Conservation (phyloP, 768 basidiomycete species). For the Tulasnella sp. region DNA sequence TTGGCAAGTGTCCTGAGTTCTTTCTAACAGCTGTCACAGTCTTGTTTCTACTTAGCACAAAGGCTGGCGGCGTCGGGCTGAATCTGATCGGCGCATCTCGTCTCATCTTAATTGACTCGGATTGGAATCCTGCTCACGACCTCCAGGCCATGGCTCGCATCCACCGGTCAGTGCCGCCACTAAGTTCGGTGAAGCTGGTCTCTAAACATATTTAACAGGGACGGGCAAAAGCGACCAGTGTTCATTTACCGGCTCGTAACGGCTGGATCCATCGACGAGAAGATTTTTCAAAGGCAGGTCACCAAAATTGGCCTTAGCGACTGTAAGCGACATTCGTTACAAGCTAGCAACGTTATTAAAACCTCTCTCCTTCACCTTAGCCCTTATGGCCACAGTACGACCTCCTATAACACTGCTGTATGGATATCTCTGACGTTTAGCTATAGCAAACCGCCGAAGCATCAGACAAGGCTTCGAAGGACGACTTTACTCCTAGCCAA, state of each 20-base stretch:
- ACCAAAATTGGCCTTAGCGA: constrained; percentile 88
- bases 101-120: constrained; percentile 64
- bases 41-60: constrained; percentile 86
- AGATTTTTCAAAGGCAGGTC: constrained; percentile 89
- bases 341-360: constrained; percentile 14
- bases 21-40: constrained; percentile 40
- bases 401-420: constrained; percentile 53
- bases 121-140: constrained; percentile 94
- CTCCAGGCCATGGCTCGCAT: constrained; percentile 96
- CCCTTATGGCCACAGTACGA: neutral
- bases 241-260: constrained; percentile 85
- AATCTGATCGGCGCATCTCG: constrained; percentile 89
- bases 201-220: constrained; percentile 40
- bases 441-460: constrained; percentile 17
- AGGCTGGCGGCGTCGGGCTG: constrained; percentile 91
- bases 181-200: neutral
- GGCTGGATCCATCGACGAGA: constrained; percentile 87
- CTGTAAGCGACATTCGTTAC: constrained; percentile 44
- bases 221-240: constrained; percentile 88
- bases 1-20: neutral
- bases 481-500: constrained; percentile 78
- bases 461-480: constrained; percentile 47
- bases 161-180: constrained; percentile 52
- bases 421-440: constrained; percentile 19
- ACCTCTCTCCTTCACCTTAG: neutral